phyloP scores from a whole-genome alignment of 139 green algal genomes.

The Pseudopediastrum boryanum region DNA sequence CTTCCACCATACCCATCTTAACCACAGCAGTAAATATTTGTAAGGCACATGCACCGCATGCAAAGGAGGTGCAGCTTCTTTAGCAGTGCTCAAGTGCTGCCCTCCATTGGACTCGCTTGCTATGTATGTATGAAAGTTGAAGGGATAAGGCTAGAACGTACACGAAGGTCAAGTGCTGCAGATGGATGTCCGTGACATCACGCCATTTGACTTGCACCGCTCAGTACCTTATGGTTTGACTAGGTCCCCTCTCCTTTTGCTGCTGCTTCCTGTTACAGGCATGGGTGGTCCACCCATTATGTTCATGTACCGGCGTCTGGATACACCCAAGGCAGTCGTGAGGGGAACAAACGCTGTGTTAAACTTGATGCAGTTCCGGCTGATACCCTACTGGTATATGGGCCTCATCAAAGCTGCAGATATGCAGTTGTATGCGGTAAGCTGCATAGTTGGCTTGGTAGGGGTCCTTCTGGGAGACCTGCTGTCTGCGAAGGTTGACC shows the following conservation, averaged over 20 bases:
- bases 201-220: not conserved
- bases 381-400: slow-evolving; percentile 14
- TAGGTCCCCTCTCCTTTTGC: not conserved
- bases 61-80: too few species aligned
- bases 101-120: too few species aligned
- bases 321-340: slow-evolving; percentile 19
- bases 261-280: not conserved
- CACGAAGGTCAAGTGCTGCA: not conserved
- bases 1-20: too few species aligned
- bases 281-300: slow-evolving; percentile 30
- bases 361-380: slow-evolving; percentile 31
- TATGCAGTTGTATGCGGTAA: slow-evolving; percentile 15
- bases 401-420: slow-evolving; percentile 10
- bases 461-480: slow-evolving; percentile 3
- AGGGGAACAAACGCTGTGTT: slow-evolving; percentile 27
- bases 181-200: not conserved
- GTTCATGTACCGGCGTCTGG: slow-evolving; percentile 18
- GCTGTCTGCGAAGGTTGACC: not conserved
- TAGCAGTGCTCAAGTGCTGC: too few species aligned
- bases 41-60: too few species aligned
- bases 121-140: too few species aligned
- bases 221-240: not conserved
- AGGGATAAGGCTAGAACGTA: not conserved
- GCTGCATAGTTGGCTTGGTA: not conserved
- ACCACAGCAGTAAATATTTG: too few species aligned